Evolutionary conservation across 352 stramenopile species (phyloP), one percentile per base, ranked within the genome.

Genomic region (Globisporangium cylindrosporum): DNA sequence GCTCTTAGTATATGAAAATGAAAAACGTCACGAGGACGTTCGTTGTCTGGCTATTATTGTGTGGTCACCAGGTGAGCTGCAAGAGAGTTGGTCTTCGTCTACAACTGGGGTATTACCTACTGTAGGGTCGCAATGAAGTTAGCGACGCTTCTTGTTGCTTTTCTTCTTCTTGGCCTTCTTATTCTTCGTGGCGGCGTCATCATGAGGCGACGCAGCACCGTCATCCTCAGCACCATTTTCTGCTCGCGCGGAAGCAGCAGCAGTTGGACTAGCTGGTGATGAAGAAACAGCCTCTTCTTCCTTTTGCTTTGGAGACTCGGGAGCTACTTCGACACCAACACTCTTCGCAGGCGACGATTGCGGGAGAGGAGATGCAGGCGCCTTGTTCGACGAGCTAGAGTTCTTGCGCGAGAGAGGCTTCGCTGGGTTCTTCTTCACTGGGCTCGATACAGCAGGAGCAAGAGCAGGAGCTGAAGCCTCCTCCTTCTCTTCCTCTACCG

Each of bases 141-240:
- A 81, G 36, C 69, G 71, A 20, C 79, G 76, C 74, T 90, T 90
- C 74, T 88, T 83, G 68, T 72, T 65, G 63, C 83, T 84, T 70
- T 78, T 81, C 71, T 89, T 91, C 76, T 79, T 88, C 67, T 77
- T 82, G 69, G 65, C 65, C 73, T 92, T 92, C 48, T 59, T 73
- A 63, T 76, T 81, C 75, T 81, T 80, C 32, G 59, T 59, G 29
- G 57, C 46, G 3, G 68, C 62, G 25, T 43, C 70, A 24, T 70
- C 56, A 3, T 60, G 57, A 60, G 72, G 69, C 29, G 72, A 75
- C 2, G 54, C 20, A 0, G 73, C 46, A 4, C 54, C 68, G 27
- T 78, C 74, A 57, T 75, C 72, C 41, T 55, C 68, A 25, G 74
- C 73, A 46, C 71, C 75, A 34, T 69, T 51, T 24, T 25, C 66